A percentile compares a stretch with the other conserved stretches of the same genome.
phyloP scores from a whole-genome alignment of 2,329 filamentous ascomycete genomes.

The Diaporthe amygdali region DNA sequence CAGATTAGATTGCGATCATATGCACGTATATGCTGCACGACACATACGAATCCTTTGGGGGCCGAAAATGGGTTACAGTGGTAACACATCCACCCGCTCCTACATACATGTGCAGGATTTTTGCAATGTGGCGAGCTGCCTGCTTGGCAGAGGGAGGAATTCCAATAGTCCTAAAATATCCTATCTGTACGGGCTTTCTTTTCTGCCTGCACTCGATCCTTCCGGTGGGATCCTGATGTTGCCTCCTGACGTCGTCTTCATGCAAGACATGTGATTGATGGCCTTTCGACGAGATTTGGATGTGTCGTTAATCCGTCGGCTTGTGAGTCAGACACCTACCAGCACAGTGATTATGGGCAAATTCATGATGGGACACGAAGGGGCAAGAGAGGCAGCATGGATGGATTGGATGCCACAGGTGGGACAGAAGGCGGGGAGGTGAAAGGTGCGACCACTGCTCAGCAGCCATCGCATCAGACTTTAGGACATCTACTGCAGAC shows the following conservation, averaged over 20 bases:
- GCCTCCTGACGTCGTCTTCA: neutral
- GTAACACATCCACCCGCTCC: neutral
- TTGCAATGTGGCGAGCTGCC: neutral
- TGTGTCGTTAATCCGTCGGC: neutral
- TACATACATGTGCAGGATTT: neutral
- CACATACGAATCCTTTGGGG: neutral
- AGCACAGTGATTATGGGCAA: neutral
- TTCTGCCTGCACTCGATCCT: neutral
- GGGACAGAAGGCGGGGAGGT: neutral
- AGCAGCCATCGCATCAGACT: neutral
- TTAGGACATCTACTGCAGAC: neutral
- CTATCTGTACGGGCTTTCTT: neutral
- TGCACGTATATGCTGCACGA: neutral
- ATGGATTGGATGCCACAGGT: neutral
- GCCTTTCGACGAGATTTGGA: neutral
- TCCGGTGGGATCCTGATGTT: slow-evolving; percentile 1
- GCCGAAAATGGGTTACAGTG: neutral
- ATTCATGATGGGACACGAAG: neutral
- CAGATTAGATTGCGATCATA: neutral
- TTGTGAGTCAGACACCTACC: neutral
- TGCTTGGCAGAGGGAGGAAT: slow-evolving; percentile 5
- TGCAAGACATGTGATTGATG: neutral
- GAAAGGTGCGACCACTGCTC: neutral
- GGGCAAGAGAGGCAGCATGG: neutral
- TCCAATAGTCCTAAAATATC: neutral